Conservation (phyloP, 257 asterid species). For the Dorcoceras hygrometricum region DNA sequence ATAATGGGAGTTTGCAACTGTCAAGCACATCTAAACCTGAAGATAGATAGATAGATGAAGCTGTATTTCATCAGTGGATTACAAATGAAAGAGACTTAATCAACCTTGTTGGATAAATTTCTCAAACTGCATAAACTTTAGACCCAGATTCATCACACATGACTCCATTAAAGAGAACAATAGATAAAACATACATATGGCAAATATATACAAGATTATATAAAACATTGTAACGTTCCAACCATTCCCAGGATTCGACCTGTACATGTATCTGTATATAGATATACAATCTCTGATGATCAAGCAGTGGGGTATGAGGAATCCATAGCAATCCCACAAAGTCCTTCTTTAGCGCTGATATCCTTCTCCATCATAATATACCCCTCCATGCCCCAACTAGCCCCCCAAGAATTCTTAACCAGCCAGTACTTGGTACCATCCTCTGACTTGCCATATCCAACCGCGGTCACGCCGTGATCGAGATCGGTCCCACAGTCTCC, state of each 20-base stretch:
- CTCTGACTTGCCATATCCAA: conserved; percentile 26
- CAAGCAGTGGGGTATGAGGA: background rate
- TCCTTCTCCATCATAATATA: background rate
- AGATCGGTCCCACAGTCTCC: conserved; percentile 35
- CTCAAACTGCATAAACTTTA: background rate
- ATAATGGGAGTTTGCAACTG: too few species aligned
- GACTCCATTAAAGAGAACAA: background rate
- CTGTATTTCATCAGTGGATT: too few species aligned
- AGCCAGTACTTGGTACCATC: conserved; percentile 36
- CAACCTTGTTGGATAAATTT: background rate
- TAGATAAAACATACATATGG: background rate
- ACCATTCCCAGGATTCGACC: background rate
- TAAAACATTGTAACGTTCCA: too few species aligned
- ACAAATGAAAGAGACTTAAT: background rate
- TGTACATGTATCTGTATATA: background rate
- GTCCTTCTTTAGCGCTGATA: background rate
- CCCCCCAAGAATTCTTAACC: conserved; percentile 42
- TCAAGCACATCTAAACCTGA: too few species aligned
- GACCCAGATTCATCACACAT: background rate
- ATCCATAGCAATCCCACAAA: background rate
- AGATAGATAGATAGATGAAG: too few species aligned
- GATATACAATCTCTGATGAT: too few species aligned
- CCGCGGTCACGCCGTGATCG: conserved; percentile 34
- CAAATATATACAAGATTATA: background rate
- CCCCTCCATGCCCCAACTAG: background rate